Evolutionary conservation across 2,329 filamentous ascomycete species (phyloP).

Genomic region (Daldinia sp.): DNA sequence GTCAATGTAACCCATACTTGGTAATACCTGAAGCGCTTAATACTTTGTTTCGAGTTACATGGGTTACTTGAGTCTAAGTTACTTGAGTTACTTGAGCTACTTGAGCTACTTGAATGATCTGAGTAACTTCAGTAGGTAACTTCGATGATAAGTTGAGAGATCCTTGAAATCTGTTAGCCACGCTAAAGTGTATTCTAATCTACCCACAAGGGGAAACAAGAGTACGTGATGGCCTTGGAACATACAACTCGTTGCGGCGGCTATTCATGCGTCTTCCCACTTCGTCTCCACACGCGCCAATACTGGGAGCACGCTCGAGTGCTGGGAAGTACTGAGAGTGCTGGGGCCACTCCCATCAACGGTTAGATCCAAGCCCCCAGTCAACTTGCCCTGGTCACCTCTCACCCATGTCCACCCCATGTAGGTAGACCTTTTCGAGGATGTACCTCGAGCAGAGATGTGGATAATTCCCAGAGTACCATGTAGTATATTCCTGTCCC

Average conservation of each 20-base stretch:
- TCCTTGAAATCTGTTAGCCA: slow-evolving; percentile 17
- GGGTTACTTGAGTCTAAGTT: slow-evolving; percentile 8
- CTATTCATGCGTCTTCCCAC: slow-evolving; percentile 37
- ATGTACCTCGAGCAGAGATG: slow-evolving; percentile 31
- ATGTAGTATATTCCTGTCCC: slow-evolving; percentile 33
- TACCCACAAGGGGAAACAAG: slow-evolving; percentile 15
- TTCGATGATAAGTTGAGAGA: no score
- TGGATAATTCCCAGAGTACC: slow-evolving; percentile 27
- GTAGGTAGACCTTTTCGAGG: no score
- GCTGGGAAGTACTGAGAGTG: no score
- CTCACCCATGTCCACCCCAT: slow-evolving; percentile 27
- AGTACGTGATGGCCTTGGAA: slow-evolving; percentile 14
- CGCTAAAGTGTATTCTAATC: slow-evolving; percentile 30
- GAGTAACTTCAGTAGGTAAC: no score
- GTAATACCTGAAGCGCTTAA: slow-evolving; percentile 36
- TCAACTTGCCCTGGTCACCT: slow-evolving; percentile 25
- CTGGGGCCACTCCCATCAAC: slow-evolving; percentile 28
- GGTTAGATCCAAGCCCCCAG: slow-evolving; percentile 34
- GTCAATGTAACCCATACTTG: slow-evolving; percentile 27
- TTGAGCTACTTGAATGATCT: slow-evolving; percentile 14
- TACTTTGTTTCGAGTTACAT: slow-evolving; percentile 10
- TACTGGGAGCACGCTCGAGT: slow-evolving; percentile 31
- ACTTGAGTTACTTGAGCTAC: no score
- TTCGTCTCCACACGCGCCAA: slow-evolving; percentile 29
- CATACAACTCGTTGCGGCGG: slow-evolving; percentile 29